A percentile compares a stretch with the other conserved stretches of the same genome.
Evolutionary conservation across 805 yeast genomes (phyloP).

Genomic region (Teunomyces panamensis): DNA sequence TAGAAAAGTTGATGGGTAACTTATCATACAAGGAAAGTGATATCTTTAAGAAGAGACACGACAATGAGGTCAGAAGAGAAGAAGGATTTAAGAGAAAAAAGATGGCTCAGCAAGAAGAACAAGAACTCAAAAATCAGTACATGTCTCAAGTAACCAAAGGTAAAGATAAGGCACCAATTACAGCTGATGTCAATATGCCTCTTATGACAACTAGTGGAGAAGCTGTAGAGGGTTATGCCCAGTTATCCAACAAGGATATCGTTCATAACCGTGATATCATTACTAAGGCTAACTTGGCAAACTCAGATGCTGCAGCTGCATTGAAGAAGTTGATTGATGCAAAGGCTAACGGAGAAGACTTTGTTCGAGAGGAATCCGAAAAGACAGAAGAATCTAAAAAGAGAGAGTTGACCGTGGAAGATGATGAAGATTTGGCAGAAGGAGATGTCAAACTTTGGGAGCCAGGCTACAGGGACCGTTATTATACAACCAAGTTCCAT

Average conservation of each 20-base stretch:
- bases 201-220: conserved; percentile 75
- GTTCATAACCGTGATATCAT: conserved; percentile 61
- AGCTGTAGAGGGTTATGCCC: conserved; percentile 60
- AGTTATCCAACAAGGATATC: conserved; percentile 66
- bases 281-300: conserved; percentile 69
- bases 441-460: conserved; percentile 67
- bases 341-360: conserved; percentile 13
- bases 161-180: conserved; percentile 70
- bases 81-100: conserved; percentile 62
- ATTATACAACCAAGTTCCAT: conserved; percentile 74
- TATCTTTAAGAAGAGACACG: conserved; percentile 68
- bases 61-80: conserved; percentile 65
- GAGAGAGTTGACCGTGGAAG: conserved; percentile 5
- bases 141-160: conserved; percentile 62
- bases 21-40: conserved; percentile 74
- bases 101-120: conserved; percentile 45
- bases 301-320: conserved; percentile 64
- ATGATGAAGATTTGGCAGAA: conserved; percentile 41
- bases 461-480: conserved; percentile 81
- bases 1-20: conserved; percentile 62
- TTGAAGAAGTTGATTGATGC: conserved; percentile 40
- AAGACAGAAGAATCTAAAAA: conserved; percentile 8
- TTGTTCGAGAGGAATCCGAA: conserved; percentile 6
- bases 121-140: conserved; percentile 41
- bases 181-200: conserved; percentile 70